A percentile compares a stretch with the other conserved stretches of the same genome.
Evolutionary conservation across 176 grass and related monocot genomes (phyloP).

Genomic region (Stipa capillata): DNA sequence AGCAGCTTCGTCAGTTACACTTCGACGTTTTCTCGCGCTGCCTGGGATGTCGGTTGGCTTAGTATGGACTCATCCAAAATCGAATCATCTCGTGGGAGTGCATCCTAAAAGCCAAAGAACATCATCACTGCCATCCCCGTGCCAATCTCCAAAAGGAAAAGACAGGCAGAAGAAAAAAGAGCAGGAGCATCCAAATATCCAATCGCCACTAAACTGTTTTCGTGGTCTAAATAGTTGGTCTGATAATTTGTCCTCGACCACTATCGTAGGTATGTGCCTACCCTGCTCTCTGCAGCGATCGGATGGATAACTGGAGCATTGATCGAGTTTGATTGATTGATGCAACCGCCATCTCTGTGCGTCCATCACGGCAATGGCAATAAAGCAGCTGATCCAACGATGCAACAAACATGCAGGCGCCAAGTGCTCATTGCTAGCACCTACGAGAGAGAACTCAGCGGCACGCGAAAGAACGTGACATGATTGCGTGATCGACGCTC

Average conservation of each 20-base stretch:
- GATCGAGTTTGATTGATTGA: not conserved
- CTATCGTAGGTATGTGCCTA: not conserved
- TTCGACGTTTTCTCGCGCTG: not conserved
- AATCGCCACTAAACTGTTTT: not conserved
- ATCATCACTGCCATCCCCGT: not conserved
- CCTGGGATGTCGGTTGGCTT: not conserved
- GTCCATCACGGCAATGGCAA: not conserved
- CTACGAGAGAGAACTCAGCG: not conserved
- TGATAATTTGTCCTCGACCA: not conserved
- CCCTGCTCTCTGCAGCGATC: not conserved
- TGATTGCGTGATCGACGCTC: not conserved
- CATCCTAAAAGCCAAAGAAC: not conserved
- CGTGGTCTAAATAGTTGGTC: not conserved
- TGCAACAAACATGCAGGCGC: not conserved
- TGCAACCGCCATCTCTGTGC: not conserved
- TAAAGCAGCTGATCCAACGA: not conserved
- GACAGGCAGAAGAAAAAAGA: not conserved
- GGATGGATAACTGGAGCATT: not conserved
- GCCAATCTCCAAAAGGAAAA: not conserved
- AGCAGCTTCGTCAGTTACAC: not conserved
- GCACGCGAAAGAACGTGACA: not conserved
- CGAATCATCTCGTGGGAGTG: not conserved
- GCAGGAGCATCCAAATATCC: too few relatives aligned
- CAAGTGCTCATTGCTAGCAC: too few relatives aligned
- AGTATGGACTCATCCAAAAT: not conserved